Evolutionary conservation across 257 asterid genomes (phyloP).

Genomic region (Linderniella brevidens): DNA sequence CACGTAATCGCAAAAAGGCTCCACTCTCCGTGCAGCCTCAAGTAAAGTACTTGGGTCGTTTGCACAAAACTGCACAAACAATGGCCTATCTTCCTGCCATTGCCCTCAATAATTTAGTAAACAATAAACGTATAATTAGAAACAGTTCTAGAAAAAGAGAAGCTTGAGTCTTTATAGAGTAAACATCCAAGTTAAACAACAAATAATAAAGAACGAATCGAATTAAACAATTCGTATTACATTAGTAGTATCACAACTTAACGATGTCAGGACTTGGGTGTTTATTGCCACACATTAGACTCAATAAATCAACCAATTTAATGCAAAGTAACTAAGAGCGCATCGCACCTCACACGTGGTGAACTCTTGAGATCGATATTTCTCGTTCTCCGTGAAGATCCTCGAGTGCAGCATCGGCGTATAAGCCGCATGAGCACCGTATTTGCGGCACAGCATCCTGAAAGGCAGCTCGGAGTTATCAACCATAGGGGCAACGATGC

Average conservation of each 20-base stretch:
- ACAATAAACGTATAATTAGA: no score
- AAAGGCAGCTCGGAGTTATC: conserved; percentile 97
- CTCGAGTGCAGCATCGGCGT: conserved; percentile 97
- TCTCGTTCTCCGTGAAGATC: conserved; percentile 58
- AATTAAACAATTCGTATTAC: no score
- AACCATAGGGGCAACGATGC: conserved; percentile 86
- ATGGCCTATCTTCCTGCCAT: conserved; percentile 82
- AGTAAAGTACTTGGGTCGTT: conserved; percentile 76
- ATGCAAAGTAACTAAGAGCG: no score
- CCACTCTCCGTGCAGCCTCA: conserved; percentile 82
- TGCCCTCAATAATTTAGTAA: background rate
- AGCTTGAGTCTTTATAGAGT: no score
- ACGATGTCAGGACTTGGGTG: no score
- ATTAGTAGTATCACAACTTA: no score
- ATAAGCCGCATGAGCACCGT: conserved; percentile 92
- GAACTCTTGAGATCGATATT: conserved; percentile 69
- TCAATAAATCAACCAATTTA: no score
- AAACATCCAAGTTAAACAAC: no score
- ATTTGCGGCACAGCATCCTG: conserved; percentile 84
- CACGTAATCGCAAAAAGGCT: conserved; percentile 71
- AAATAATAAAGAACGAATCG: no score
- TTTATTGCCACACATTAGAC: no score
- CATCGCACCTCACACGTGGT: conserved; percentile 64
- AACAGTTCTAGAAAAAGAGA: no score
- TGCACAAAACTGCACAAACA: conserved; percentile 94